These are phyloP conservation scores for Entonaema liquescens DNA, from an alignment of 495 filamentous ascomycete species.

Conservation along the genomic window DNA sequence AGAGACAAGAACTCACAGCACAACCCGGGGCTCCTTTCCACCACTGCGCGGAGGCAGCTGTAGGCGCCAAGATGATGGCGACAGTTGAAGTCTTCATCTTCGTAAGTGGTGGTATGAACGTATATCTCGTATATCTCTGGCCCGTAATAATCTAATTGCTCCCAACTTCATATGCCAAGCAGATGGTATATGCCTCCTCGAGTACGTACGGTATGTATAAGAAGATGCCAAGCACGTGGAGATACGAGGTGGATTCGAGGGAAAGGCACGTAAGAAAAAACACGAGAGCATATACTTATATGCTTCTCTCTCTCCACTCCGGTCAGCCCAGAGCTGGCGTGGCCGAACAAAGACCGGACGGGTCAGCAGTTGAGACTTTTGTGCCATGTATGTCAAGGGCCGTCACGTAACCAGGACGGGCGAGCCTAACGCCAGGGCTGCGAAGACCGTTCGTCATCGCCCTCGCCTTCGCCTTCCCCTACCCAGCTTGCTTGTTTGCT, in stretches of 20 bases:
- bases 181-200: background rate
- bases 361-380: constrained; percentile 25
- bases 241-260: background rate
- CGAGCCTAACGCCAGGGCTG: constrained; percentile 8
- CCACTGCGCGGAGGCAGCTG: constrained; percentile 46
- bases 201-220: background rate
- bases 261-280: constrained; percentile 1
- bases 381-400: constrained; percentile 25
- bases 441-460: constrained; percentile 24
- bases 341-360: constrained; percentile 38
- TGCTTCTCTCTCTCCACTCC: background rate
- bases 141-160: background rate
- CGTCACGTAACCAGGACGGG: constrained; percentile 19
- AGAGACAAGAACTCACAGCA: constrained; percentile 51
- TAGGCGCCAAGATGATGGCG: constrained; percentile 29
- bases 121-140: background rate
- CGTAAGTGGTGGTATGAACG: background rate
- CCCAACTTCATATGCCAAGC: background rate
- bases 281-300: constrained; percentile 36
- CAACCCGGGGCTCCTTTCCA: constrained; percentile 55
- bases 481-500: background rate
- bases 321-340: background rate
- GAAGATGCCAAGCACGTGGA: constrained; percentile 3
- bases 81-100: constrained; percentile 42
- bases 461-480: background rate